phyloP scores from a whole-genome alignment of 352 stramenopile genomes.

The Globisporangium okanoganense region DNA sequence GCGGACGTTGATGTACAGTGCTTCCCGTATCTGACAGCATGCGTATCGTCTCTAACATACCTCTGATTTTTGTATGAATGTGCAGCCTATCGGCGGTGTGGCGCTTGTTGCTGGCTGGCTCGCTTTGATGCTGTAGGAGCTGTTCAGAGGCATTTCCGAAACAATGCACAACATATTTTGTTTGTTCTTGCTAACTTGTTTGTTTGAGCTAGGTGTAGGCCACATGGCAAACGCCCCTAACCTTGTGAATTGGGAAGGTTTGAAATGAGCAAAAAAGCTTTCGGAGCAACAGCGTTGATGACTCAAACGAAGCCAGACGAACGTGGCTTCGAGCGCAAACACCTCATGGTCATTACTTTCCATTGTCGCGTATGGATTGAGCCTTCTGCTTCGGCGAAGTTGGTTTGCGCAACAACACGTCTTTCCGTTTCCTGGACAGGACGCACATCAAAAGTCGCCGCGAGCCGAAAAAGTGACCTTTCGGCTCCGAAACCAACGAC shows the following conservation, averaged over 20 bases:
- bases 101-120: conserved; percentile 72
- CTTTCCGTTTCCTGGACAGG: neutral
- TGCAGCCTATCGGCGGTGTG: conserved; percentile 63
- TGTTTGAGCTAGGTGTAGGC: too few relatives aligned
- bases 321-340: too few relatives aligned
- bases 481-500: conserved; percentile 1
- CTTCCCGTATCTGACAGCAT: neutral
- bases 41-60: neutral
- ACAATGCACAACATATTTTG: neutral
- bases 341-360: neutral
- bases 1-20: neutral
- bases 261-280: neutral
- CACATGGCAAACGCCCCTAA: too few relatives aligned
- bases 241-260: neutral
- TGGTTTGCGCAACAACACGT: neutral
- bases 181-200: neutral
- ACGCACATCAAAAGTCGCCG: neutral
- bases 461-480: neutral
- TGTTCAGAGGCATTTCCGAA: neutral
- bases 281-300: neutral
- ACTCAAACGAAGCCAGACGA: too few relatives aligned
- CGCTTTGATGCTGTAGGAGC: conserved; percentile 51
- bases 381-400: too few relatives aligned
- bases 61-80: neutral
- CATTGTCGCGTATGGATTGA: neutral